phyloP scores from a whole-genome alignment of 768 basidiomycete genomes.

The Steccherinum ochraceum region DNA sequence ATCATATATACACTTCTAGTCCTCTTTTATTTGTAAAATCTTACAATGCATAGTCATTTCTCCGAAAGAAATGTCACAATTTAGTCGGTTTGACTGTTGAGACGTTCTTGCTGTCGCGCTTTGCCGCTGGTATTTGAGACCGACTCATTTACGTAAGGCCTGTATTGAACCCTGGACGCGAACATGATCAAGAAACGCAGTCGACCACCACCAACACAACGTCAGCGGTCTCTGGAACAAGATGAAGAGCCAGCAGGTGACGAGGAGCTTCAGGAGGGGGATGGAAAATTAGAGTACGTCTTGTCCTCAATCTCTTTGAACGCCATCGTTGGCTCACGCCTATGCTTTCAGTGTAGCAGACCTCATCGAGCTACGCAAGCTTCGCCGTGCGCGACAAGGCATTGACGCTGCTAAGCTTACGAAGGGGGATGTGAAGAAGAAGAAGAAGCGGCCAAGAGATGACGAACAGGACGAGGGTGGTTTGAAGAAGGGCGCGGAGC shows the following conservation, averaged over 20 bases:
- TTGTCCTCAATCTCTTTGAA: background rate
- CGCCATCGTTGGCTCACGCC: background rate
- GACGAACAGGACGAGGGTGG: constrained; percentile 48
- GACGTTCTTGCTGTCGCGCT: too few relatives aligned
- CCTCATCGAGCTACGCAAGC: constrained; percentile 75
- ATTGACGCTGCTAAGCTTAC: constrained; percentile 83
- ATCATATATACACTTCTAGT: too few relatives aligned
- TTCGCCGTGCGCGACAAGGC: constrained; percentile 67
- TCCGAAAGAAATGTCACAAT: too few relatives aligned
- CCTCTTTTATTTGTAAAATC: too few relatives aligned
- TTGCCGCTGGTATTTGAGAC: too few relatives aligned
- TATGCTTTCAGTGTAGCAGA: constrained; percentile 56
- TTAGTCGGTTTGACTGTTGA: too few relatives aligned
- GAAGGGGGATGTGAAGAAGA: constrained; percentile 76
- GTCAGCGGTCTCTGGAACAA: constrained; percentile 41
- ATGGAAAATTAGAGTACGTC: constrained; percentile 43
- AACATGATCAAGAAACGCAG: constrained; percentile 69
- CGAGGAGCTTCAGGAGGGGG: constrained; percentile 23
- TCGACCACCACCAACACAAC: constrained; percentile 53
- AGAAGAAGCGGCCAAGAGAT: constrained; percentile 42
- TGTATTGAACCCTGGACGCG: background rate
- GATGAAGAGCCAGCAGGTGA: constrained; percentile 24
- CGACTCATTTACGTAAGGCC: background rate
- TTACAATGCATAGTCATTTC: too few relatives aligned
- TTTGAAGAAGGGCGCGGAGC: constrained; percentile 44